Conservation (phyloP, 1,284 basidiomycete species). For the Dichomitus squalens region DNA sequence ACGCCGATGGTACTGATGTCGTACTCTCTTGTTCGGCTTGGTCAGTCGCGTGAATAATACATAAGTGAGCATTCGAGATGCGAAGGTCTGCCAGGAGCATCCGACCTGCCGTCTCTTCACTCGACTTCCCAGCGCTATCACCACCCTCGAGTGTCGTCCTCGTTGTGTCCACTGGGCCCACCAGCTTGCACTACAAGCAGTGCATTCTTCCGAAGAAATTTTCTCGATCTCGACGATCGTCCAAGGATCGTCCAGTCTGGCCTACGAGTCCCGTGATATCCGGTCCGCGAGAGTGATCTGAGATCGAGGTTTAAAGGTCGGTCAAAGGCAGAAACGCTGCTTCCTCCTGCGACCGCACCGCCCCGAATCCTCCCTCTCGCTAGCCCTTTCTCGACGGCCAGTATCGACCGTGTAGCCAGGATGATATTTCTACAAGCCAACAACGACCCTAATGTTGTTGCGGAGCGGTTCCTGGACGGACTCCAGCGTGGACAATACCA, state of each 20-base stretch:
- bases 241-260: neutral
- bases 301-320: neutral
- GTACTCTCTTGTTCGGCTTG: neutral
- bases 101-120: too few relatives aligned
- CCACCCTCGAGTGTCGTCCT: too few relatives aligned
- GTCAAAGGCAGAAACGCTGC: neutral
- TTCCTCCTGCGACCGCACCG: neutral
- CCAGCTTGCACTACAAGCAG: too few relatives aligned
- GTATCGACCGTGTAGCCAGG: neutral
- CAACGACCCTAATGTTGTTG: neutral
- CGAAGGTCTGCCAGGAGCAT: neutral
- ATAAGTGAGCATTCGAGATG: neutral
- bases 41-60: neutral
- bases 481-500: neutral
- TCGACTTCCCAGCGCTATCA: too few relatives aligned
- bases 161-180: too few relatives aligned
- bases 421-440: slow-evolving; percentile 1
- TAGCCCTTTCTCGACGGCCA: neutral
- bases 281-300: neutral
- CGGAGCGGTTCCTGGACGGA: neutral
- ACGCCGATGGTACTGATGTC: neutral
- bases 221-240: neutral
- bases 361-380: neutral
- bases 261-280: neutral
- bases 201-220: too few relatives aligned